Percentiles rank a stretch among this genome's conserved stretches.
Evolutionary conservation across 495 filamentous ascomycete species (phyloP).

Genomic region (Sordaria brevicollis): DNA sequence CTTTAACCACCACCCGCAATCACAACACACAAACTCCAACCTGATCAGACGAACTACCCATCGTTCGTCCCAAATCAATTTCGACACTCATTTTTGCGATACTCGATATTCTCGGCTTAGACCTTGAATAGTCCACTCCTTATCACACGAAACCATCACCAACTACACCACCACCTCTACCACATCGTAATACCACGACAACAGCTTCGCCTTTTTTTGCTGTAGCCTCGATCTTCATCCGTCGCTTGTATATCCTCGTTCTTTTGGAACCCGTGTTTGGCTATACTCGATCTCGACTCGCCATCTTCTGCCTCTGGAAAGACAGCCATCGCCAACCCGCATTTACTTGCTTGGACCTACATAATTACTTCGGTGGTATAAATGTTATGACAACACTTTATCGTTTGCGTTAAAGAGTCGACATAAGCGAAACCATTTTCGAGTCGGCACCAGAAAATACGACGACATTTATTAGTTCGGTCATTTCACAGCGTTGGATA

Average conservation of each 20-base stretch:
- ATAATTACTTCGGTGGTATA: conserved; percentile 6
- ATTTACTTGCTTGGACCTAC: background rate
- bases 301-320: conserved; percentile 1
- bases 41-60: conserved; percentile 9
- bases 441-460: background rate
- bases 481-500: background rate
- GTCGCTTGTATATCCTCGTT: background rate
- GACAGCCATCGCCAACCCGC: conserved; percentile 7
- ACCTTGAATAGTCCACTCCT: conserved; percentile 2
- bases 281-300: background rate
- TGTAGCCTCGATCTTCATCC: background rate
- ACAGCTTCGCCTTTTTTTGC: background rate
- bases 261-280: background rate
- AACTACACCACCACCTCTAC: background rate
- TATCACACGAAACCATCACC: background rate
- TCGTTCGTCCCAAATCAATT: background rate
- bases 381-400: conserved; percentile 21
- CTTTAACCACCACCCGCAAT: conserved; percentile 18
- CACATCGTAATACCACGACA: background rate
- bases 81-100: conserved; percentile 16
- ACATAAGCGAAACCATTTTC: background rate
- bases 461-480: background rate
- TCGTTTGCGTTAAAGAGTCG: conserved; percentile 6
- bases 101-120: conserved; percentile 2
- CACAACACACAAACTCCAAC: background rate